Evolutionary conservation across 2,329 filamentous ascomycete genomes (phyloP), one percentile per base, ranked within the genome.

Genomic region (Apiospora marii): DNA sequence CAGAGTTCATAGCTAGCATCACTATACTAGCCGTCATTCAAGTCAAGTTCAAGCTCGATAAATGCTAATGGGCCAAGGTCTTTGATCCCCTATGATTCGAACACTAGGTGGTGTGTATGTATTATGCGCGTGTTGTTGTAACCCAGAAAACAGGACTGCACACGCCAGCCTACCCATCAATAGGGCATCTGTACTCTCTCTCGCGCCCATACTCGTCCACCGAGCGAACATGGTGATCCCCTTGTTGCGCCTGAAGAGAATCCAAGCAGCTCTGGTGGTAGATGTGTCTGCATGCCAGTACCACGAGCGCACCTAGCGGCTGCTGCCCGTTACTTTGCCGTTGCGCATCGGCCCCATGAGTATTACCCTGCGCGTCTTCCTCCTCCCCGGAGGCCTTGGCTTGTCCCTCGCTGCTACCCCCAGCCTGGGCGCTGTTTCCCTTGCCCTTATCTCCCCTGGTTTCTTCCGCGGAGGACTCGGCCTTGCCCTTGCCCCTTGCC

Each of bases 251-350:
- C 76, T 90, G 89, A 75, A 92, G 81, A 73, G 89, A 87, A 79
- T 96, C 93, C 51, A 93, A 83, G 79, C 92, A 95, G 37, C 84
- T 85, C 79, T 91, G 87, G 82, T 94, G 92, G 77, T 92, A 93
- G 24, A 93, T 89, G 80, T 94, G 92, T 71, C 92, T 86, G 80
- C 92, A 94, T 30, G 91, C 92, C 77, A 94, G 83, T 68, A 94
- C 88, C 13, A 93, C 90, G 70, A 94, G 80, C 61, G 90, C 87
- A 12, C 91, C 92, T 24, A 92, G 85, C n/a, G 87, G 83, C 68
- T 87, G 88, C 74, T 43, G 58, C 19, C 34, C 58, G 30, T 64
- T 64, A 10, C 58, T 5, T 64, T 64, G 58, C 10, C 34, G 58
- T n/a, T 41, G 34, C 34, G 30, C 34, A 41, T n/a, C 30, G 30